These are phyloP conservation scores for Jackrogersella multiformis DNA, from an alignment of 495 filamentous ascomycete species.

Conservation along the genomic window DNA sequence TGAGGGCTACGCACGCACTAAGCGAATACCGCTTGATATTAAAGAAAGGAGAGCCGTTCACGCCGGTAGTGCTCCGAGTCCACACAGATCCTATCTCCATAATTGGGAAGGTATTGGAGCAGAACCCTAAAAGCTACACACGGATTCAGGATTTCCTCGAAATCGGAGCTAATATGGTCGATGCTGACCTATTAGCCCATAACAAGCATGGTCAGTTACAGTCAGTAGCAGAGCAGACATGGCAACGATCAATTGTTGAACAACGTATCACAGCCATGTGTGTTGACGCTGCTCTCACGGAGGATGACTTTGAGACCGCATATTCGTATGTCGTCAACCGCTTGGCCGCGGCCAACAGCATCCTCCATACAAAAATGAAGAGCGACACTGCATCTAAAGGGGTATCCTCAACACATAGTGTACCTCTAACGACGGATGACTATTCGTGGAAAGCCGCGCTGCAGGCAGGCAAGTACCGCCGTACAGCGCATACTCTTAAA, in stretches of 20 bases:
- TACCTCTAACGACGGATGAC: conserved; percentile 64
- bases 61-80: conserved; percentile 87
- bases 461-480: conserved; percentile 82
- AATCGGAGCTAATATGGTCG: conserved; percentile 78
- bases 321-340: conserved; percentile 91
- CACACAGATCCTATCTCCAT: conserved; percentile 86
- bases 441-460: conserved; percentile 94
- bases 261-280: conserved; percentile 86
- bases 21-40: conserved; percentile 89
- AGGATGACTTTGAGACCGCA: conserved; percentile 95
- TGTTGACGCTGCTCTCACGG: conserved; percentile 82
- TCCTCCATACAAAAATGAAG: conserved; percentile 19
- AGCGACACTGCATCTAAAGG: conserved; percentile 20
- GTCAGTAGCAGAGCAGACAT: conserved; percentile 15
- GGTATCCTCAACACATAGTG: neutral
- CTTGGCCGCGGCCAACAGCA: conserved; percentile 47
- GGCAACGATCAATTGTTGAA: conserved; percentile 55
- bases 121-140: conserved; percentile 86
- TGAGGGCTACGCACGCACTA: conserved; percentile 86
- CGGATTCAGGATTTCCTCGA: conserved; percentile 83
- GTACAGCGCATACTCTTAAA: conserved; percentile 54
- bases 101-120: conserved; percentile 84
- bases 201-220: conserved; percentile 35
- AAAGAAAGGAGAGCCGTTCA: conserved; percentile 91
- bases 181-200: conserved; percentile 66